These are phyloP conservation scores for Oropetium thomaeum DNA, from an alignment of 176 grass and related monocot species.

Conservation along the genomic window DNA sequence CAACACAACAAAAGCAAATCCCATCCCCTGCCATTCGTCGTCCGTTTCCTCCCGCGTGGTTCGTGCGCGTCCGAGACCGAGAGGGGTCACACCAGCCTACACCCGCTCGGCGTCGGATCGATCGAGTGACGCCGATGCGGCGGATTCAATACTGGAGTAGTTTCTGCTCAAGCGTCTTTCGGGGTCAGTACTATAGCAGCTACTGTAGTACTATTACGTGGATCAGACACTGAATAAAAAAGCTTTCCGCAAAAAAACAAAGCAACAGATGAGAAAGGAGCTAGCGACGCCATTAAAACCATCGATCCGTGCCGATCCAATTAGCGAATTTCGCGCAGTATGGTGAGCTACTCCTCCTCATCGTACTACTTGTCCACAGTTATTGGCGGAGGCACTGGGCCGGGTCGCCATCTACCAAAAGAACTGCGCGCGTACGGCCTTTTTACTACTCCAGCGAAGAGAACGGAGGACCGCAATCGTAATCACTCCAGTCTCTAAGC, in stretches of 20 bases:
- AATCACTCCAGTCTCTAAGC: background rate
- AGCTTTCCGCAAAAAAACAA: too few species aligned
- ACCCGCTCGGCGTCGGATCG: background rate
- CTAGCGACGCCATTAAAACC: background rate
- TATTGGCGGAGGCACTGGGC: background rate
- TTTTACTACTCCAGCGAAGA: background rate
- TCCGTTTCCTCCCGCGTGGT: background rate
- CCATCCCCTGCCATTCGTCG: background rate
- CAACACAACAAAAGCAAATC: too few species aligned
- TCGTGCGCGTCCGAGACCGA: background rate
- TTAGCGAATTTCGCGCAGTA: background rate
- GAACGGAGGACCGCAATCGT: background rate
- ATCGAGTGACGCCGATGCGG: background rate
- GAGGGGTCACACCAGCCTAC: background rate
- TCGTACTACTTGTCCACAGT: background rate
- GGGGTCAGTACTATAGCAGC: background rate
- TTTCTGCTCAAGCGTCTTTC: background rate
- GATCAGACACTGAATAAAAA: too few species aligned
- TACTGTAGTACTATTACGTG: too few species aligned
- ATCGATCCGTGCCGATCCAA: background rate
- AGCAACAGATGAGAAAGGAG: background rate
- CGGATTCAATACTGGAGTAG: background rate
- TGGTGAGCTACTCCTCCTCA: background rate
- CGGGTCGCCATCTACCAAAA: background rate
- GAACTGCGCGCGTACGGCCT: background rate